These are phyloP conservation scores for Pseudocercospora musae DNA, from an alignment of 2,329 filamentous ascomycete genomes.

Conservation along the genomic window DNA sequence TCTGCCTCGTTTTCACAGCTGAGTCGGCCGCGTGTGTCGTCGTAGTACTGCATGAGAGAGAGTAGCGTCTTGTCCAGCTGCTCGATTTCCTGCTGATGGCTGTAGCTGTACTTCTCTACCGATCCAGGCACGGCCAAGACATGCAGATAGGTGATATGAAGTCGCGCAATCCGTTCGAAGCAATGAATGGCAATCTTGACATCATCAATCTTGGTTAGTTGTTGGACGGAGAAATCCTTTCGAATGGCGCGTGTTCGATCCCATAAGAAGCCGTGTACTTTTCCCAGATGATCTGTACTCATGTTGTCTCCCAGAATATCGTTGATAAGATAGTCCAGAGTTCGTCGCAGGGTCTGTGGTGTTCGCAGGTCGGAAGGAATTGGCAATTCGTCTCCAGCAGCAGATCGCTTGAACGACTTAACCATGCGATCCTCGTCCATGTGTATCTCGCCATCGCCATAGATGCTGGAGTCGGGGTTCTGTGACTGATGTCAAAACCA, in stretches of 20 bases:
- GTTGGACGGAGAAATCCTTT: conserved; percentile 64
- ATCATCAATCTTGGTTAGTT: conserved; percentile 55
- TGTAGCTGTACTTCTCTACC: conserved; percentile 50
- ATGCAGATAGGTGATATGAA: conserved; percentile 61
- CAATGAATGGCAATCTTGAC: conserved; percentile 58
- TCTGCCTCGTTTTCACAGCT: conserved; percentile 59
- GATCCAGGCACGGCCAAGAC: conserved; percentile 49
- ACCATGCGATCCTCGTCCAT: conserved; percentile 56
- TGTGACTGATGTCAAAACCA: conserved; percentile 28
- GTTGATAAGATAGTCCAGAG: conserved; percentile 44
- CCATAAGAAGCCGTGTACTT: conserved; percentile 64
- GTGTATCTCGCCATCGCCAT: conserved; percentile 36
- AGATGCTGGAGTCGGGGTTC: conserved; percentile 31
- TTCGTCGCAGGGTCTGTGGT: conserved; percentile 45
- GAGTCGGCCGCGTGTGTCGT: conserved; percentile 51
- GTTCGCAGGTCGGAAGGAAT: conserved; percentile 62
- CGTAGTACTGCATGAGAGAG: conserved; percentile 60
- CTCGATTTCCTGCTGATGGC: conserved; percentile 59
- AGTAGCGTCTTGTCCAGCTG: conserved; percentile 62
- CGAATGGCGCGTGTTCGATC: conserved; percentile 62
- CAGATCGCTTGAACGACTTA: conserved; percentile 61
- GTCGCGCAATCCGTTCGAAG: conserved; percentile 61
- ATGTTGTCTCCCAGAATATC: conserved; percentile 51
- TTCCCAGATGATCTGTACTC: conserved; percentile 38
- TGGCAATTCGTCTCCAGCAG: conserved; percentile 61